Percentiles rank a stretch among this genome's conserved stretches.
Conservation (phyloP, 2,329 filamentous ascomycete genomes). For the Colletotrichum euphorbiae region DNA sequence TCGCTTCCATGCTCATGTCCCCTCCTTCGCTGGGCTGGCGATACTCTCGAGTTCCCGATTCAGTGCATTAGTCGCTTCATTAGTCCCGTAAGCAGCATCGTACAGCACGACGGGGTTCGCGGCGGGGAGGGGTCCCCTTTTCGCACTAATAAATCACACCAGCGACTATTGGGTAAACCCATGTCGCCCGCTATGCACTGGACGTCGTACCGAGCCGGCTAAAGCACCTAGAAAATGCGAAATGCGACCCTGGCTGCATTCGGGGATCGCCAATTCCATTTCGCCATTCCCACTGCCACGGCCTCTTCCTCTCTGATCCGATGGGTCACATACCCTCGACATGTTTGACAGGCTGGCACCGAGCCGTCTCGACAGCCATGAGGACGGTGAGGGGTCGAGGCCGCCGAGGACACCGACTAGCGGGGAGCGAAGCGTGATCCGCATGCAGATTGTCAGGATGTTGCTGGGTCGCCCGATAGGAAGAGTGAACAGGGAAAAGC, state of each 20-base stretch:
- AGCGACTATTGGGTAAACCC: conserved; percentile 2
- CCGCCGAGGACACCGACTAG: not conserved
- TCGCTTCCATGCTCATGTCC: not conserved
- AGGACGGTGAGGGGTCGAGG: not conserved
- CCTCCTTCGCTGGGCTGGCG: not conserved
- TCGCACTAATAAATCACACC: not conserved
- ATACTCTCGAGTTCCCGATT: not conserved
- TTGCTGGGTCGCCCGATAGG: not conserved
- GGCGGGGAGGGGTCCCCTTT: not conserved
- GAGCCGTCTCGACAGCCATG: not conserved
- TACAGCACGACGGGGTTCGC: not conserved
- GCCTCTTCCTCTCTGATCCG: not conserved
- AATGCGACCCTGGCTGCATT: conserved; percentile 18
- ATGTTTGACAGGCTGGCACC: conserved; percentile 1
- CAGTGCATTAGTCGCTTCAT: not conserved
- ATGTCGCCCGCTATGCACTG: not conserved
- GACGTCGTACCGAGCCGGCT: conserved; percentile 14
- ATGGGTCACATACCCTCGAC: not conserved
- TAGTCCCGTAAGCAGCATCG: not conserved
- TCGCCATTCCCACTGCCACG: not conserved
- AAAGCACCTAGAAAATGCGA: conserved; percentile 8
- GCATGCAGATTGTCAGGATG: not conserved
- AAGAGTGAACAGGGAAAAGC: not conserved
- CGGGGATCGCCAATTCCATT: not conserved
- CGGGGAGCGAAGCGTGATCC: not conserved